phyloP scores from a whole-genome alignment of 2,329 filamentous ascomycete species.

The Botryosphaeria agaves region DNA sequence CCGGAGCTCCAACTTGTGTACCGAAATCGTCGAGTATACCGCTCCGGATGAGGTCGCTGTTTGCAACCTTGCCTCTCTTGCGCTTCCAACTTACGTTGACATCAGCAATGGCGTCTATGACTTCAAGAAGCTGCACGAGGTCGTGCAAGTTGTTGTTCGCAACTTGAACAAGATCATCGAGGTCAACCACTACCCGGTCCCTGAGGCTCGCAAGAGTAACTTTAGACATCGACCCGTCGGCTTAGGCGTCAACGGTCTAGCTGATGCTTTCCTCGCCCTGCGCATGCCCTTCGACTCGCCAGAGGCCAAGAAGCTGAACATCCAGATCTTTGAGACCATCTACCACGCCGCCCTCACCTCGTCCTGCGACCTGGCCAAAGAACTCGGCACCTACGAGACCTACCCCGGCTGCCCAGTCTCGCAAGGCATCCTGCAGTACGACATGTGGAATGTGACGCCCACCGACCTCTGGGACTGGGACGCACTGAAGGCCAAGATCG shows the following conservation, averaged over 20 bases:
- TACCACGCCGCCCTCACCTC: conserved; percentile 90
- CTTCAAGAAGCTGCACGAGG: conserved; percentile 93
- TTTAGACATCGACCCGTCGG: conserved; percentile 92
- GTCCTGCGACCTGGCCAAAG: conserved; percentile 71
- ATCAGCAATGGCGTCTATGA: conserved; percentile 72
- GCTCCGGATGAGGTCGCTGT: conserved; percentile 97
- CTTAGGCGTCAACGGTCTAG: conserved; percentile 92
- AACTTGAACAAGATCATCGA: conserved; percentile 99
- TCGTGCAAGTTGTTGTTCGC: conserved; percentile 76
- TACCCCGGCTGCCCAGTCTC: conserved; percentile 91
- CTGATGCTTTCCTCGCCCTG: conserved; percentile 92
- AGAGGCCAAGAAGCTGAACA: conserved; percentile 86
- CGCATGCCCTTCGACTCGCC: conserved; percentile 94
- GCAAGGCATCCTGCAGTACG: conserved; percentile 89
- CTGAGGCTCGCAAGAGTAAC: conserved; percentile 88
- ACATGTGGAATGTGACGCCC: conserved; percentile 95
- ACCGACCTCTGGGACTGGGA: conserved; percentile 96
- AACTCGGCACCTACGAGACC: conserved; percentile 69
- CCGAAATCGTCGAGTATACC: conserved; percentile 94
- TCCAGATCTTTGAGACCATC: conserved; percentile 98
- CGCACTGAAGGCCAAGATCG: conserved; percentile 73
- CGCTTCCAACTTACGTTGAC: conserved; percentile 82
- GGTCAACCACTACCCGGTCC: conserved; percentile 95
- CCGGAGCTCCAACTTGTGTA: conserved; percentile 96
- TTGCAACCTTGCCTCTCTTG: conserved; percentile 91